Percentiles rank a stretch among this genome's conserved stretches.
These are phyloP conservation scores for Diaporthe sp. DNA, from an alignment of 2,329 filamentous ascomycete species.

Conservation along the genomic window DNA sequence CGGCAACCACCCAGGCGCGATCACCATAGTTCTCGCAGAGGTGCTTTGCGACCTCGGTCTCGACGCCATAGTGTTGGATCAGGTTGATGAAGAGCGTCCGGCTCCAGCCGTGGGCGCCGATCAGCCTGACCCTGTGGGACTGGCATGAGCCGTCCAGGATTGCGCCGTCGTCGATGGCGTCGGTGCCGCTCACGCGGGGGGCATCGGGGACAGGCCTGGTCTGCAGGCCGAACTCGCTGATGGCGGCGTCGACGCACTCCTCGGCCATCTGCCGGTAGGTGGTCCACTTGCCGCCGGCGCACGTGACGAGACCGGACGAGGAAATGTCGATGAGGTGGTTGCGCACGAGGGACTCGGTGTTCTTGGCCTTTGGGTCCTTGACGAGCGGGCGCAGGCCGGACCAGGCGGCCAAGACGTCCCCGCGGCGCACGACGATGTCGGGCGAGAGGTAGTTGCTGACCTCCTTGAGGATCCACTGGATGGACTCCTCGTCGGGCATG, in stretches of 20 bases:
- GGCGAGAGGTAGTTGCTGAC: constrained; percentile 81
- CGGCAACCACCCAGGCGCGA: constrained; percentile 89
- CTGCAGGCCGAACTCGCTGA: constrained; percentile 71
- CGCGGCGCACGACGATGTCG: constrained; percentile 78
- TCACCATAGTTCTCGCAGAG: constrained; percentile 90
- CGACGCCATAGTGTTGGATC: constrained; percentile 91
- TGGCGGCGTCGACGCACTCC: constrained; percentile 83
- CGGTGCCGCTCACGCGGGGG: constrained; percentile 75
- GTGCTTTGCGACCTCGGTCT: constrained; percentile 92
- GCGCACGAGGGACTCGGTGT: constrained; percentile 84
- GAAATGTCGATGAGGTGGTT: constrained; percentile 84
- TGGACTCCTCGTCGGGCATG: constrained; percentile 79
- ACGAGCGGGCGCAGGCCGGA: constrained; percentile 83
- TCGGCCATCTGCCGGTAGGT: constrained; percentile 92
- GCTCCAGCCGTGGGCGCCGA: constrained; percentile 85
- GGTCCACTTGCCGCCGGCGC: constrained; percentile 88
- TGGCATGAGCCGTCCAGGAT: constrained; percentile 78
- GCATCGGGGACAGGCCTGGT: constrained; percentile 61
- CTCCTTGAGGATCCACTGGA: constrained; percentile 84
- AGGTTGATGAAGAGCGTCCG: constrained; percentile 94
- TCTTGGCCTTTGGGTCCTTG: constrained; percentile 82
- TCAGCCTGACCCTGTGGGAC: constrained; percentile 77
- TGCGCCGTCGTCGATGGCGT: constrained; percentile 76
- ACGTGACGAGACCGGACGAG: constrained; percentile 79
- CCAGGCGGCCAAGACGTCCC: constrained; percentile 85